phyloP scores from a whole-genome alignment of 495 filamentous ascomycete species.

The Tuber microsphaerosporum region DNA sequence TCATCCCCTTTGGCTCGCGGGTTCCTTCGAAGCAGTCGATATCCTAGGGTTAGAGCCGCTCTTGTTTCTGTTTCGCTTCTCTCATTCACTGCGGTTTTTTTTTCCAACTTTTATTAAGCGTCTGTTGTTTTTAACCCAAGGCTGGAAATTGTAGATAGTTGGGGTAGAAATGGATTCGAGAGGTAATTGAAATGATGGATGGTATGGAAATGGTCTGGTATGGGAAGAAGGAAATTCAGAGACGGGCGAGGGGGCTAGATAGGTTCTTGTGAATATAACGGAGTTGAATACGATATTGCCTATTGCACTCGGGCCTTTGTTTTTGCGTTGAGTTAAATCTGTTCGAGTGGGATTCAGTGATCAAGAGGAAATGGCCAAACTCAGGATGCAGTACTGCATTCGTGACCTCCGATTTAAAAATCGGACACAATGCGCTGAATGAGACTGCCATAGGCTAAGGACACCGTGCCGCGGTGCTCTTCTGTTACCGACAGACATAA shows the following conservation, averaged over 20 bases:
- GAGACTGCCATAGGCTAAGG: neutral
- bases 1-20: neutral
- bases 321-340: neutral
- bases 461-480: neutral
- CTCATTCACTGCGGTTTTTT: neutral
- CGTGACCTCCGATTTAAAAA: neutral
- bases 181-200: neutral
- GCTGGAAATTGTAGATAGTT: constrained; percentile 3
- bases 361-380: neutral
- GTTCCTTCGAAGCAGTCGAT: neutral
- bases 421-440: neutral
- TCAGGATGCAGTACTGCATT: neutral
- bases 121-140: neutral
- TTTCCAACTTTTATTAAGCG: neutral
- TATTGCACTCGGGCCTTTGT: neutral
- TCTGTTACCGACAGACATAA: neutral
- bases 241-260: neutral
- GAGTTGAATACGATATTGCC: neutral
- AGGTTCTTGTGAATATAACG: neutral
- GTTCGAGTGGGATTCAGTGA: neutral
- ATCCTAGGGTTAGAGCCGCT: neutral
- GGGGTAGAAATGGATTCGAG: neutral
- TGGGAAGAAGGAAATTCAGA: neutral
- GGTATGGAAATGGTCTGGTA: neutral
- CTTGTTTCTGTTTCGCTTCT: neutral